Evolutionary conservation across 176 grass and related monocot species (phyloP).

Genomic region (Echinochloa phyllopogon): DNA sequence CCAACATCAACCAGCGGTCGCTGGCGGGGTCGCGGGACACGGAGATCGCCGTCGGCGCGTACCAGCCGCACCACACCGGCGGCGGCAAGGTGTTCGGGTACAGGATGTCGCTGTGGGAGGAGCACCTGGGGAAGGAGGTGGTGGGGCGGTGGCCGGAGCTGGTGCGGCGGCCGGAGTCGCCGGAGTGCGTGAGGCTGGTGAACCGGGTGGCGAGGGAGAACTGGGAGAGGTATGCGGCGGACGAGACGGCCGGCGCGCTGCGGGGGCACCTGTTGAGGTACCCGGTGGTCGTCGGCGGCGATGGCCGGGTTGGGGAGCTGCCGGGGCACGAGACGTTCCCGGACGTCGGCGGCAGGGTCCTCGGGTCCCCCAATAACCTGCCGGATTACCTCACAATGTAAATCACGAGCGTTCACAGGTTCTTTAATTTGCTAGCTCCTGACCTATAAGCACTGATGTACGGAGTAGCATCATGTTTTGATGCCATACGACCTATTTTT

Average conservation of each 20-base stretch:
- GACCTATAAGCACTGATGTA: no score
- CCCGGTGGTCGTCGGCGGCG: conserved; percentile 36
- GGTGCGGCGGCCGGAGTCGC: conserved; percentile 44
- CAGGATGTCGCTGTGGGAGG: conserved; percentile 73
- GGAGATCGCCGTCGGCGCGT: conserved; percentile 83
- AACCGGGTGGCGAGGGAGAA: conserved; percentile 45
- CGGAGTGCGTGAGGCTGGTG: conserved; percentile 43
- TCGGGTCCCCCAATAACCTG: conserved; percentile 48
- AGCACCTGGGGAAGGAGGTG: conserved; percentile 57
- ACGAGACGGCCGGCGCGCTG: background rate
- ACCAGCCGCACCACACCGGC: conserved; percentile 58
- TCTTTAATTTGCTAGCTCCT: no score
- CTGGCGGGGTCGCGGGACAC: conserved; percentile 81
- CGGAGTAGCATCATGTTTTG: no score
- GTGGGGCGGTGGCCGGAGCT: background rate
- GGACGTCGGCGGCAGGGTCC: conserved; percentile 58
- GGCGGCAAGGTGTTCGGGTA: conserved; percentile 46
- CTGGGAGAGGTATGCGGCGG: conserved; percentile 48
- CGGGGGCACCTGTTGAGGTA: conserved; percentile 61
- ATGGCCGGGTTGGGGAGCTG: conserved; percentile 36
- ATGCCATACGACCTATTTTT: no score
- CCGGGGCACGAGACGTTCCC: conserved; percentile 49
- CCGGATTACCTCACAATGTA: conserved; percentile 61
- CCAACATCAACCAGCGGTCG: conserved; percentile 94
- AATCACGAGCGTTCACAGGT: no score